phyloP scores from a whole-genome alignment of 2,329 filamentous ascomycete genomes.

The Bipolaris oryzae region DNA sequence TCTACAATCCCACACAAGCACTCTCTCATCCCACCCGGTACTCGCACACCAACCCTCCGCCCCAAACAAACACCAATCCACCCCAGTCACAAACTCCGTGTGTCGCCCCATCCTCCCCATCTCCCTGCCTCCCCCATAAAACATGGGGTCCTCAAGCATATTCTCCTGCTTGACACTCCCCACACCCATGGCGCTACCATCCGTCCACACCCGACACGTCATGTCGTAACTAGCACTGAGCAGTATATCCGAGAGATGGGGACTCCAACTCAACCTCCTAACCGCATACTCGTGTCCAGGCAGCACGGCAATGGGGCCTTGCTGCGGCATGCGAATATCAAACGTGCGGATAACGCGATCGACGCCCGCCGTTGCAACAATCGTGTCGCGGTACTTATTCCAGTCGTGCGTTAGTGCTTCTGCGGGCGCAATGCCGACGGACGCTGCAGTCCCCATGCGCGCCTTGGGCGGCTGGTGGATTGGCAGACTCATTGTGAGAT shows the following conservation, averaged over 20 bases:
- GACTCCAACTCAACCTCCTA: conserved; percentile 85
- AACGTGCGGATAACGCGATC: conserved; percentile 88
- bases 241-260: conserved; percentile 86
- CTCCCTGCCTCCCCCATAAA: conserved; percentile 65
- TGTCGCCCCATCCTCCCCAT: conserved; percentile 88
- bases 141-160: conserved; percentile 46
- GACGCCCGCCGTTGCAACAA: conserved; percentile 88
- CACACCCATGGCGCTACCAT: conserved; percentile 65
- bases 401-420: conserved; percentile 96
- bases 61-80: conserved; percentile 98
- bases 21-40: conserved; percentile 89
- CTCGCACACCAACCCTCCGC: conserved; percentile 95
- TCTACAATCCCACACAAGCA: conserved; percentile 90
- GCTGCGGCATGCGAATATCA: conserved; percentile 78
- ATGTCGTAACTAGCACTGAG: conserved; percentile 96
- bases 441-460: conserved; percentile 51
- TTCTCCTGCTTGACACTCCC: conserved; percentile 42
- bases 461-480: conserved; percentile 73
- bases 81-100: conserved; percentile 93
- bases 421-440: conserved; percentile 63
- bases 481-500: conserved; percentile 80
- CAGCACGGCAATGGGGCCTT: conserved; percentile 75
- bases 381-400: conserved; percentile 92
- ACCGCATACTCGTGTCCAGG: conserved; percentile 91
- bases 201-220: conserved; percentile 93